These are phyloP conservation scores for Ascocoryne sarcoides DNA, from an alignment of 2,329 filamentous ascomycete species.

Conservation along the genomic window DNA sequence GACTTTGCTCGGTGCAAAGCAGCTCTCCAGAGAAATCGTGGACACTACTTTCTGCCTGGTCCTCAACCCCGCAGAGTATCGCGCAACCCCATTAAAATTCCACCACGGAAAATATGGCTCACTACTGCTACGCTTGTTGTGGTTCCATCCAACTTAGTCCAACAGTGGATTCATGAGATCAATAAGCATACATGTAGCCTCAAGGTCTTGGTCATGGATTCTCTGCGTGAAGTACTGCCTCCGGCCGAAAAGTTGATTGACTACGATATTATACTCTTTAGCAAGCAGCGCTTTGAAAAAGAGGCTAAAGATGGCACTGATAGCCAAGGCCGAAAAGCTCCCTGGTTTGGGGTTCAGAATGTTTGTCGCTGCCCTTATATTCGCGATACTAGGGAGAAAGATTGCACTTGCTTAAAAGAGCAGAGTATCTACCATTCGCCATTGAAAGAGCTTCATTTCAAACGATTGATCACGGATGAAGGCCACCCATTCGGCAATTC, in stretches of 20 bases:
- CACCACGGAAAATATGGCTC: slow-evolving; percentile 47
- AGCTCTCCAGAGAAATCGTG: slow-evolving; percentile 48
- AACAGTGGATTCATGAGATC: slow-evolving; percentile 80
- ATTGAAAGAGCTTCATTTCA: slow-evolving; percentile 67
- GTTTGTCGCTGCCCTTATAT: not conserved
- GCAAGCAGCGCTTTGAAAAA: slow-evolving; percentile 62
- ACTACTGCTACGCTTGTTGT: slow-evolving; percentile 67
- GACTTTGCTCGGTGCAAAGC: slow-evolving; percentile 46
- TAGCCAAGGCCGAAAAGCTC: slow-evolving; percentile 31
- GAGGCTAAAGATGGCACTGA: slow-evolving; percentile 48
- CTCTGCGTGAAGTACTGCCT: slow-evolving; percentile 45
- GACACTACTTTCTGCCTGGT: slow-evolving; percentile 47
- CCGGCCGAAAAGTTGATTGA: slow-evolving; percentile 46
- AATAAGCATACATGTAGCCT: slow-evolving; percentile 64
- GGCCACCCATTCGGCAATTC: slow-evolving; percentile 75
- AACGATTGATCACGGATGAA: slow-evolving; percentile 86
- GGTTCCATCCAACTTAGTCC: slow-evolving; percentile 72
- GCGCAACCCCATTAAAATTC: slow-evolving; percentile 31
- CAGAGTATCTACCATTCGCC: slow-evolving; percentile 46
- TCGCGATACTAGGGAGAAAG: not conserved
- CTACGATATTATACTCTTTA: slow-evolving; percentile 73
- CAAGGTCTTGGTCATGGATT: slow-evolving; percentile 53
- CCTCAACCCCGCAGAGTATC: slow-evolving; percentile 33
- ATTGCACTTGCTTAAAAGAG: slow-evolving; percentile 26
- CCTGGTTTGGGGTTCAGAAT: not conserved